phyloP scores from a whole-genome alignment of 192 early-diverging fungal genomes.

The Podila verticillata region DNA sequence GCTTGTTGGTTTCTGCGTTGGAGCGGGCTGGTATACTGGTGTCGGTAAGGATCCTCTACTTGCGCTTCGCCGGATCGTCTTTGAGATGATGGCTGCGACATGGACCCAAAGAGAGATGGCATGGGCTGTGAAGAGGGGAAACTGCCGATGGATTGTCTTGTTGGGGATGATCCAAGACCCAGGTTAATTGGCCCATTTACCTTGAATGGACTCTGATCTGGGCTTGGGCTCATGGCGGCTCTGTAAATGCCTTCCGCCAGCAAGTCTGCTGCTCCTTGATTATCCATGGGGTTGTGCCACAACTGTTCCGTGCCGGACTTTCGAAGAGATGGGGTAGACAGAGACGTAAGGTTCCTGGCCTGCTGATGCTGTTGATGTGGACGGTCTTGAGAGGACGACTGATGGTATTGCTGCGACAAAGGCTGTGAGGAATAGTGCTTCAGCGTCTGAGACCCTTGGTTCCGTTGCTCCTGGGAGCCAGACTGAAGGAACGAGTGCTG shows the following conservation, averaged over 20 bases:
- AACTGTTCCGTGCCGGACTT: background rate
- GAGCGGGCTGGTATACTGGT: constrained; percentile 14
- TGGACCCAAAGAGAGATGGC: background rate
- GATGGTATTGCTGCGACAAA: constrained; percentile 6
- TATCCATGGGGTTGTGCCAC: background rate
- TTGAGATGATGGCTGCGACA: background rate
- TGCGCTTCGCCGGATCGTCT: too few relatives aligned
- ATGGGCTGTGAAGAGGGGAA: background rate
- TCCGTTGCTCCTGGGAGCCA: background rate
- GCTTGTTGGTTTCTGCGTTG: constrained; percentile 25
- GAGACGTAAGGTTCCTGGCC: background rate
- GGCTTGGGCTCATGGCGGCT: background rate
- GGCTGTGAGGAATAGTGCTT: constrained; percentile 14
- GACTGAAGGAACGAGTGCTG: constrained; percentile 30
- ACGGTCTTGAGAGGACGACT: background rate
- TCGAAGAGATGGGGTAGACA: constrained; percentile 5
- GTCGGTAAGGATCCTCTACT: constrained; percentile 17
- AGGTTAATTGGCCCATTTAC: background rate
- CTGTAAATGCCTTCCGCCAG: background rate
- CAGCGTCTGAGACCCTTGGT: background rate
- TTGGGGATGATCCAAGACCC: background rate
- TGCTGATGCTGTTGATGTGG: background rate
- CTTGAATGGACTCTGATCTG: background rate
- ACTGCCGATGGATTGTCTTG: background rate
- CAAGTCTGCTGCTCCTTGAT: background rate